Base-by-base conservation (phyloP, 1,284 basidiomycete genomes). In the Uromyces viciae-fabae region DNA sequence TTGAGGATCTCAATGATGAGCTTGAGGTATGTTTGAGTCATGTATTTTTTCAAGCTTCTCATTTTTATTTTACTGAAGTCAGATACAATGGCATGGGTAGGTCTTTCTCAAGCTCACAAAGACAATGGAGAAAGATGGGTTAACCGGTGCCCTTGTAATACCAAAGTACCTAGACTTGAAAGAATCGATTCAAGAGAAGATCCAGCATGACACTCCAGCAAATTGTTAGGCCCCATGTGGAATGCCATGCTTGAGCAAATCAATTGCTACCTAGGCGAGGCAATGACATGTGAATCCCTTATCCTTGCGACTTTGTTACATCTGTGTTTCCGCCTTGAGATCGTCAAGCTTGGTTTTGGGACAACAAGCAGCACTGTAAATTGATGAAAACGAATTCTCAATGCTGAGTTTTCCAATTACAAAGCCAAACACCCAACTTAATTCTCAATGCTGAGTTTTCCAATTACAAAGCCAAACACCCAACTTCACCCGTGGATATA, bases 121-220 rank as follows among this genome's bases (percentile, higher is more conserved):
- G 2, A 22, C n/a, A 2, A 68, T 68, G 64, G 64, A 68, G 40
- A 36, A 36, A 5, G 31, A 68, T 36, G 11, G 28, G 43, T n/a
- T 38, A 0, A 69, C 66, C 3, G 66, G 66, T 38, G 28, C 38
- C 7, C 38, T 36, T 40, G 38, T 69, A 15, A 69, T 69, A 4
- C 66, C 66, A 69, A 40, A 69, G 28, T 69, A 69, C n/a, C 38
- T 69, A 19, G 66, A 69, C 17, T 28, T 69, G 3, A n/a, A 46
- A 42, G 7, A 43, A 15, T 33, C 17, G 4, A 31, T 69, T 5
- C 17, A 19, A 1, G 2, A 22, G 2, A 69, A 69, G 33, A 69
- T 69, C 0, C 19, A 31, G 22, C 2, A 25, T 25, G 25, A n/a
- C 2, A 40, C 25, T 11, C 17, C 31, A n/a, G 8, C 52, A 7